These are phyloP conservation scores for Lodderomyces theae DNA, from an alignment of 1,139 yeast species.

Conservation along the genomic window DNA sequence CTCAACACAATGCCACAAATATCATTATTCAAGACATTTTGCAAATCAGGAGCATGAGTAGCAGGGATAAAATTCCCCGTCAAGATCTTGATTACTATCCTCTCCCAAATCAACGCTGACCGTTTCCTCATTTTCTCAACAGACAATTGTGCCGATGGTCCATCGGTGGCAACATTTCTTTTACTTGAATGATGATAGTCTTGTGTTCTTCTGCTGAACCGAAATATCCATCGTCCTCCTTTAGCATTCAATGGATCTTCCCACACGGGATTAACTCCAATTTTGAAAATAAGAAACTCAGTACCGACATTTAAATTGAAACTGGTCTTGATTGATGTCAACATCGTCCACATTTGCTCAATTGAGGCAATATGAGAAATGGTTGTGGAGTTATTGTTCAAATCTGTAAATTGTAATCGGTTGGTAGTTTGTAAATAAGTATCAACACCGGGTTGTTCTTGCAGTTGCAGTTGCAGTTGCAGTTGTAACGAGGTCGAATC, in stretches of 20 bases:
- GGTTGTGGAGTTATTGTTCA: constrained; percentile 13
- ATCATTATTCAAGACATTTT: constrained; percentile 41
- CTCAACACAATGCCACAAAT: constrained; percentile 53
- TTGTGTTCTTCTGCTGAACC: constrained; percentile 37
- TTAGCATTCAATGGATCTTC: constrained; percentile 62
- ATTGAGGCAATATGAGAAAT: constrained; percentile 46
- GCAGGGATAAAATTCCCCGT: constrained; percentile 46
- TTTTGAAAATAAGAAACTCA: constrained; percentile 59
- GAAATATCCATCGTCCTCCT: constrained; percentile 68
- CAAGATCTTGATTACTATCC: constrained; percentile 43
- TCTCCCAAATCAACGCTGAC: constrained; percentile 51
- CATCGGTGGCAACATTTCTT: background rate
- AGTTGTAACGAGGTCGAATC: background rate
- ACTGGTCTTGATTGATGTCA: constrained; percentile 46
- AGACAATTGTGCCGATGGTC: constrained; percentile 1
- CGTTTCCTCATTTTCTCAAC: constrained; percentile 31
- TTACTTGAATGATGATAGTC: background rate
- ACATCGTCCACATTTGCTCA: constrained; percentile 62
- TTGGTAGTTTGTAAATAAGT: constrained; percentile 42
- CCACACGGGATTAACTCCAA: constrained; percentile 69
- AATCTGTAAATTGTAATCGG: constrained; percentile 34
- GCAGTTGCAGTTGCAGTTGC: constrained; percentile 1
- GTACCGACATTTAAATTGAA: constrained; percentile 52
- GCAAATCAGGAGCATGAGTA: constrained; percentile 27
- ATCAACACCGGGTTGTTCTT: constrained; percentile 28